Percentiles rank a stretch among this genome's conserved stretches.
phyloP scores from a whole-genome alignment of 176 grass and related monocot species.

The Puccinellia tenuiflora region DNA sequence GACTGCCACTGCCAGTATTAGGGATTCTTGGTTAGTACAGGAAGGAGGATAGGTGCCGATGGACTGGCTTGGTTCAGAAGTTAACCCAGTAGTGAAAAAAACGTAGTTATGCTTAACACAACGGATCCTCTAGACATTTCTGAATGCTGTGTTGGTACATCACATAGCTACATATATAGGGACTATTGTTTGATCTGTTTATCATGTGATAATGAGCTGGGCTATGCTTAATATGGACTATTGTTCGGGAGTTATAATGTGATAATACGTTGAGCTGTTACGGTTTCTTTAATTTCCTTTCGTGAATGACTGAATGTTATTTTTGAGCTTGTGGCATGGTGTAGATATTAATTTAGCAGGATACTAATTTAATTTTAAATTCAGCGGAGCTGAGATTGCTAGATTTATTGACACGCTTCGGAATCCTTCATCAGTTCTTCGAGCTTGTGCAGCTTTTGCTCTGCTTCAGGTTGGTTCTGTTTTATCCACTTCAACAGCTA shows the following conservation, averaged over 20 bases:
- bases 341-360: background rate
- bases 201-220: background rate
- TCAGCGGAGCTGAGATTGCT: slow-evolving; percentile 82
- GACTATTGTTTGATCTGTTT: background rate
- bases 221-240: background rate
- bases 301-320: slow-evolving; percentile 24
- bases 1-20: background rate
- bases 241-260: background rate
- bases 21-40: background rate
- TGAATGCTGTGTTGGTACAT: background rate
- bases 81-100: background rate
- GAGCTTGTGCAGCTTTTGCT: slow-evolving; percentile 97
- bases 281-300: background rate
- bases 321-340: background rate
- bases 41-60: background rate
- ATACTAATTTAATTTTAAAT: slow-evolving; percentile 28
- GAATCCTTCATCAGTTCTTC: slow-evolving; percentile 75
- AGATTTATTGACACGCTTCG: slow-evolving; percentile 89
- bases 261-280: background rate
- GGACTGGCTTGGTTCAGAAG: background rate
- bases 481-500: background rate
- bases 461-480: slow-evolving; percentile 83
- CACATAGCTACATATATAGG: background rate
- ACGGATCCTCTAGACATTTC: background rate
- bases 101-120: background rate